These are phyloP conservation scores for Trametes villosa DNA, from an alignment of 768 basidiomycete species.

Conservation along the genomic window DNA sequence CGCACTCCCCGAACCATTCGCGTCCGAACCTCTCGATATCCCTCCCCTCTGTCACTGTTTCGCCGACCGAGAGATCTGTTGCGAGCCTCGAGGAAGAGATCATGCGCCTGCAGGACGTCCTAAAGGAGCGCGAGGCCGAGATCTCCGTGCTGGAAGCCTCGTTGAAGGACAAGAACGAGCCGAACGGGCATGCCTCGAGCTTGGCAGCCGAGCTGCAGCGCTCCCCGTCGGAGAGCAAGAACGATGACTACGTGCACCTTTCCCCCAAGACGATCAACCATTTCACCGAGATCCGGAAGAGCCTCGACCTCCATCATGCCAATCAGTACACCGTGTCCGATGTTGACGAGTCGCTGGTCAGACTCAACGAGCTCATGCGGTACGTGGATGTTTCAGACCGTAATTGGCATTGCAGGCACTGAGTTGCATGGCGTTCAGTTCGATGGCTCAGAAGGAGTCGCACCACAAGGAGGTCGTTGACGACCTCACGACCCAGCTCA, in stretches of 20 bases:
- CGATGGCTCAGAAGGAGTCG: constrained; percentile 98
- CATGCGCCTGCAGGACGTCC: constrained; percentile 91
- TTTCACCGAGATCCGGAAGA: constrained; percentile 75
- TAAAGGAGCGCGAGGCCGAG: constrained; percentile 91
- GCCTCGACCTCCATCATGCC: constrained; percentile 53
- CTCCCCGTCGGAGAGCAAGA: constrained; percentile 26
- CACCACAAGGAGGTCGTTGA: constrained; percentile 84
- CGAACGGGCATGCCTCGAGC: background rate
- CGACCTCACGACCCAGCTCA: constrained; percentile 66
- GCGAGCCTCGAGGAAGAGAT: constrained; percentile 92
- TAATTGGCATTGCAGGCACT: background rate
- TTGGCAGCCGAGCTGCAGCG: constrained; percentile 2
- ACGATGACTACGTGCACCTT: constrained; percentile 42
- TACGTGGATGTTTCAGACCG: constrained; percentile 43
- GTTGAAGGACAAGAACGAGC: constrained; percentile 44
- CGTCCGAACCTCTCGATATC: constrained; percentile 66
- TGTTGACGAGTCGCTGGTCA: constrained; percentile 71
- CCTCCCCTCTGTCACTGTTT: constrained; percentile 44
- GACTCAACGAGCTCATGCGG: constrained; percentile 93
- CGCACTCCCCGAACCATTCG: constrained; percentile 56
- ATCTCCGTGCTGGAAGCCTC: constrained; percentile 72
- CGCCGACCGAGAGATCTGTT: constrained; percentile 70
- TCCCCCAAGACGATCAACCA: constrained; percentile 75
- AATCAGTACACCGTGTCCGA: constrained; percentile 41
- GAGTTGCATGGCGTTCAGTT: constrained; percentile 49